phyloP scores from a whole-genome alignment of 2,329 filamentous ascomycete species.

The Monosporascus sp. region DNA sequence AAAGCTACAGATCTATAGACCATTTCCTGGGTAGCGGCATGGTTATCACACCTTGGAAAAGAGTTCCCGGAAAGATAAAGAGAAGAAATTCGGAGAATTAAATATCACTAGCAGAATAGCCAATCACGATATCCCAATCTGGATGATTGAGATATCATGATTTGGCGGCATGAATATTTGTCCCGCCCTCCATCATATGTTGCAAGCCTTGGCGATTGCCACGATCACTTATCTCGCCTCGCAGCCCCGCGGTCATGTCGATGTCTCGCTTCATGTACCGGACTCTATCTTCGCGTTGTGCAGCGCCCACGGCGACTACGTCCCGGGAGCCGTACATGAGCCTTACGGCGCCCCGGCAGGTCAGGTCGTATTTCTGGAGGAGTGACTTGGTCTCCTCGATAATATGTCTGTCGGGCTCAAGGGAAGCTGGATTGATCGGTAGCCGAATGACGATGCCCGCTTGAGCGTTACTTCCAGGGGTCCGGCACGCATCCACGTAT shows the following conservation, averaged over 20 bases:
- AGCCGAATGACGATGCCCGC: conserved; percentile 10
- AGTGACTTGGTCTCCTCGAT: conserved; percentile 7
- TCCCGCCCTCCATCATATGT: too few species aligned
- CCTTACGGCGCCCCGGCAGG: conserved; percentile 11
- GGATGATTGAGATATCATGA: too few species aligned
- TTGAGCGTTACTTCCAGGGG: conserved; percentile 11
- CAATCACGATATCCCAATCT: too few species aligned
- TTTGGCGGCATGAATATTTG: too few species aligned
- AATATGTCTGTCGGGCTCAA: conserved; percentile 9
- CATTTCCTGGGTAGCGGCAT: too few species aligned
- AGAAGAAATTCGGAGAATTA: too few species aligned
- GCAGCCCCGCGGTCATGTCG: conserved; percentile 8
- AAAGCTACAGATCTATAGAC: too few species aligned
- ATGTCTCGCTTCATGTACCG: conserved; percentile 12
- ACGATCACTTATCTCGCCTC: conserved; percentile 9
- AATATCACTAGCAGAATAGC: too few species aligned
- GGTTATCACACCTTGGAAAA: too few species aligned
- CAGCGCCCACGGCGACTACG: conserved; percentile 4
- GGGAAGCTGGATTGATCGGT: conserved; percentile 12
- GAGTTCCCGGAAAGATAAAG: too few species aligned
- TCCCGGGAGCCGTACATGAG: conserved; percentile 15
- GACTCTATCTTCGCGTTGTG: conserved; percentile 8
- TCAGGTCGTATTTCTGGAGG: conserved; percentile 10
- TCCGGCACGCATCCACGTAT: conserved; percentile 16
- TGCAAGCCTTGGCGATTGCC: background rate